A percentile compares a stretch with the other conserved stretches of the same genome.
Conservation (phyloP, 2,329 filamentous ascomycete species). For the Cryphonectria radicalis region DNA sequence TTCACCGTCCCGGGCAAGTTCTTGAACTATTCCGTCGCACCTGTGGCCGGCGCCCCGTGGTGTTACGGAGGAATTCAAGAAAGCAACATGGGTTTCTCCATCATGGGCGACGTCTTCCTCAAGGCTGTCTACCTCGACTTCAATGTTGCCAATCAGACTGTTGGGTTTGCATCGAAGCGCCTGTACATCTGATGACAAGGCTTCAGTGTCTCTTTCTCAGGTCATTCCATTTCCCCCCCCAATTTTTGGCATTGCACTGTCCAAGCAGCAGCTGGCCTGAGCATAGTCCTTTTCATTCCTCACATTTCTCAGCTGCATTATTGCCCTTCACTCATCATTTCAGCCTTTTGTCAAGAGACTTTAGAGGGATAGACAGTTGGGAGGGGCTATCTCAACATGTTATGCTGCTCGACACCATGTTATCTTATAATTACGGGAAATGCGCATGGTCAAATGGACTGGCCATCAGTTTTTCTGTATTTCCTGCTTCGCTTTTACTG, state of each 20-base stretch:
- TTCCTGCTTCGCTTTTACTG: constrained; percentile 1
- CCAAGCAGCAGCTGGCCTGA: neutral
- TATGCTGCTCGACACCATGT: constrained; percentile 8
- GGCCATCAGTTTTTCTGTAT: constrained; percentile 22
- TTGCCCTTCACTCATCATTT: neutral
- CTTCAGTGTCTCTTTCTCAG: constrained; percentile 10
- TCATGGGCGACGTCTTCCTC: constrained; percentile 79
- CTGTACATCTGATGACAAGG: constrained; percentile 33
- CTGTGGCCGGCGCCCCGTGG: constrained; percentile 46
- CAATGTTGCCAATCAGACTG: constrained; percentile 54
- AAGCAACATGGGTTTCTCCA: constrained; percentile 54
- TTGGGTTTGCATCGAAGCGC: constrained; percentile 53
- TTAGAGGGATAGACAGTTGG: neutral
- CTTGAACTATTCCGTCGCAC: constrained; percentile 53
- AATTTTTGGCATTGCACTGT: neutral
- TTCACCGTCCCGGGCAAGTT: constrained; percentile 55
- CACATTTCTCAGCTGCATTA: neutral
- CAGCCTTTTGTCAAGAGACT: neutral
- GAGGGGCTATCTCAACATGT: neutral
- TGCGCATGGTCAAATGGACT: constrained; percentile 17
- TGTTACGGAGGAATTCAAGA: constrained; percentile 82
- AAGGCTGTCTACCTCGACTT: constrained; percentile 79
- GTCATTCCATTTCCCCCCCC: neutral
- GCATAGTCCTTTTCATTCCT: neutral
- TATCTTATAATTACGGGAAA: constrained; percentile 4